Evolutionary conservation across 1,139 yeast species (phyloP).

Genomic region (Debaryomyces psychrophilus): DNA sequence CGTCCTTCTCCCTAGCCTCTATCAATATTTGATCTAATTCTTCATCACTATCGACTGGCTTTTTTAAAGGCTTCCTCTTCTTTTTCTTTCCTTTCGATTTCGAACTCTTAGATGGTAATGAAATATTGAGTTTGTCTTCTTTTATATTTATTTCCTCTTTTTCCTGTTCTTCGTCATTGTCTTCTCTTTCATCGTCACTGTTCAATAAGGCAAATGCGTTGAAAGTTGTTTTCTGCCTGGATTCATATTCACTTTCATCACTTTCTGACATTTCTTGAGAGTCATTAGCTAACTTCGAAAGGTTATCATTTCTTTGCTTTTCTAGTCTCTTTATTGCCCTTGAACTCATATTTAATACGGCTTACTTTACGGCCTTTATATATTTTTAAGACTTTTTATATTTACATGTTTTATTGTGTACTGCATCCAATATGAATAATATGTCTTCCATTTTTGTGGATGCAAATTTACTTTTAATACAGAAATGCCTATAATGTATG

Average conservation of each 20-base stretch:
- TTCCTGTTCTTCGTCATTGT: slow-evolving; percentile 30
- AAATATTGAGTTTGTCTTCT: slow-evolving; percentile 17
- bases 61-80: slow-evolving; percentile 16
- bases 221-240: slow-evolving; percentile 27
- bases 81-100: slow-evolving; percentile 1
- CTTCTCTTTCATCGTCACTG: slow-evolving; percentile 34
- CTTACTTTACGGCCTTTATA: neutral
- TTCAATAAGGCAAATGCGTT: slow-evolving; percentile 60
- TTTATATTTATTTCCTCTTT: slow-evolving; percentile 23
- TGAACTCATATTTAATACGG: slow-evolving; percentile 57
- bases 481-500: neutral
- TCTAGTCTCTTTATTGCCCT: slow-evolving; percentile 62
- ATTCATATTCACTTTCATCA: slow-evolving; percentile 16
- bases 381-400: neutral
- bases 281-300: neutral
- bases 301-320: slow-evolving; percentile 39
- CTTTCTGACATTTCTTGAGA: slow-evolving; percentile 10
- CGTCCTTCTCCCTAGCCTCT: slow-evolving; percentile 38
- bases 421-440: neutral
- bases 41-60: slow-evolving; percentile 36
- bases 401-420: neutral
- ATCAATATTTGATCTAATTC: slow-evolving; percentile 46
- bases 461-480: slow-evolving; percentile 11
- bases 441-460: slow-evolving; percentile 12
- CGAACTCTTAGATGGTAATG: slow-evolving; percentile 2